Evolutionary conservation across 192 early-diverging fungal species (phyloP), one percentile per base, ranked within the genome.

Genomic region (Linderina pennispora): DNA sequence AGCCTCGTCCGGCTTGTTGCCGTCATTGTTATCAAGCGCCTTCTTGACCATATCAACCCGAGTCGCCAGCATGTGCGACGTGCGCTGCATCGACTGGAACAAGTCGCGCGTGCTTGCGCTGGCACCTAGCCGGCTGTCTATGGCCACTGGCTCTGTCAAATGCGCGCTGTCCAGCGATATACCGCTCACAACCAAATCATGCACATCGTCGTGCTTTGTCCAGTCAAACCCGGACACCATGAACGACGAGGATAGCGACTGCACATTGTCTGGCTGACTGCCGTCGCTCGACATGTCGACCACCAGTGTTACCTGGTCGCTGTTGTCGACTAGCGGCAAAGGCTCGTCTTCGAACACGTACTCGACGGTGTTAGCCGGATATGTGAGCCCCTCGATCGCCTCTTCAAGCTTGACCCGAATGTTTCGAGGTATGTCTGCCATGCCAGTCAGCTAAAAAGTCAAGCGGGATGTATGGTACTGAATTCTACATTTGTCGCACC

Each of bases 321-420:
- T 44, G 34, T 64, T 61, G 1, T 50, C 16, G 3, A 55, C 67
- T 8, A 49, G 26, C 25, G 67, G 60, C 48, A 39, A 26, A 19
- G 67, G 48, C n/a, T 71, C 67, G 14, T 43, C 67, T 21, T 49
- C 67, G 40, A 71, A 71, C 31, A 71, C 23, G 40, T 39, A 59
- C n/a, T 56, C 40, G 11, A 52, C 40, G 0, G 41, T 37, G 22
- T 17, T 42, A 10, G 61, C 52, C 21, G 56, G 43, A 22, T 63
- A 24, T 1, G 60, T 59, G n/a, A 71, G 43, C 0, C 56, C 67
- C 37, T 59, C 54, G 0, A 40, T 40, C 4, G 36, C 48, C 34
- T 71, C 67, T 13, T 53, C 45, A 1, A 71, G 40, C 48, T 60
- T 50, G 23, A 71, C 50, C 35, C 50, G 55, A 17, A 71, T 47